Evolutionary conservation across 2,329 filamentous ascomycete species (phyloP), one percentile per base, ranked within the genome.

Genomic region (Arthroderma uncinatum): DNA sequence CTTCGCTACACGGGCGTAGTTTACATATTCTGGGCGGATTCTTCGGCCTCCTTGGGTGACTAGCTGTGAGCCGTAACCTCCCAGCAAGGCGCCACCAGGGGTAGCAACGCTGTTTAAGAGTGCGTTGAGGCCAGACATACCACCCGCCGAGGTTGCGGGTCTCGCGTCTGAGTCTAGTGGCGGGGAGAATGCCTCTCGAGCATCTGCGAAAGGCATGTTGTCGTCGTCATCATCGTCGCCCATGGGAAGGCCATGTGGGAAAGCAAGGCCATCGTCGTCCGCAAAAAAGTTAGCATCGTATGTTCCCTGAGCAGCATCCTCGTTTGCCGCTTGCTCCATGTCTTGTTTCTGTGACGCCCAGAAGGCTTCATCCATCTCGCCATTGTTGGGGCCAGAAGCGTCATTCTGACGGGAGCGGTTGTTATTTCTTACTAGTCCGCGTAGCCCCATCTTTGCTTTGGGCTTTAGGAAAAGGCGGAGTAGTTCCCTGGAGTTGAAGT

Each of bases 201-300:
- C 76, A 65, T 78, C 76, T 23, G 75, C 73, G 60, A 78, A 78
- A 52, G 73, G 72, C 40, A 74, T 61, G 39, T 76, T 74, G 54
- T 76, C 73, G 53, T 74, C 72, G 14, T 77, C 75, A 54, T 77
- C 75, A 59, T 77, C 74, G 50, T 65, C 68, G 14, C 68, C 71
- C 53, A 76, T 61, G 39, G 72, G 74, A 54, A 73, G 66, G 36
- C 74, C 75, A 56, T 75, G 73, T 33, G 74, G 73, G 63, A 76
- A 76, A 14, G 73, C 70, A 55, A 75, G 67, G 7, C 73, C 74
- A 61, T 77, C 75, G 66, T 97, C 93, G 65, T 93, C 86, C 10
- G 73, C 73, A 76, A 97, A 98, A 80, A 97, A 98, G 71, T 97
- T 87, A 59, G 93, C 92, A 69, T 97, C 90, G 71, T 97, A 98